Evolutionary conservation across 352 stramenopile genomes (phyloP).

Genomic region (Stephanocyclus meneghinianus): DNA sequence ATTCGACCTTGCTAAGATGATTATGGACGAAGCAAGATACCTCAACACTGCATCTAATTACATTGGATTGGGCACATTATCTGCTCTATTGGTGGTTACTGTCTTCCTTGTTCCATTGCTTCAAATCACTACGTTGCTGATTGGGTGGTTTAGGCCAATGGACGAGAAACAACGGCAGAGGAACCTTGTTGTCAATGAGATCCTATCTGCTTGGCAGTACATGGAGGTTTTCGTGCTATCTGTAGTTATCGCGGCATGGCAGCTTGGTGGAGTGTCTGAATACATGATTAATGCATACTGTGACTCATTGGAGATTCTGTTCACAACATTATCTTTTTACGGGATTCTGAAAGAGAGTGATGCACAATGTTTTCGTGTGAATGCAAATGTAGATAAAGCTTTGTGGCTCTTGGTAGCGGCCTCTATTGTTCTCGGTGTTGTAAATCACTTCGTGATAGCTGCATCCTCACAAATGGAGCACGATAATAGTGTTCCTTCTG

Average conservation of each 20-base stretch:
- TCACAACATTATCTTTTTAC: constrained; percentile 70
- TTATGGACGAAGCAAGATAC: constrained; percentile 76
- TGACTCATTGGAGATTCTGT: constrained; percentile 60
- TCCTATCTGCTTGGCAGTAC: constrained; percentile 81
- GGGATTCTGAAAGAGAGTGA: constrained; percentile 69
- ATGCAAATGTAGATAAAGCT: constrained; percentile 66
- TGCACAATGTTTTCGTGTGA: constrained; percentile 78
- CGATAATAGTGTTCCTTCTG: constrained; percentile 42
- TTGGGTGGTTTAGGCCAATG: constrained; percentile 72
- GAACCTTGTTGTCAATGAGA: constrained; percentile 66
- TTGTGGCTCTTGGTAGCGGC: constrained; percentile 71
- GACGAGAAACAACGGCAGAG: constrained; percentile 43
- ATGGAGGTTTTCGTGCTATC: constrained; percentile 80
- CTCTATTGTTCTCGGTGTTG: constrained; percentile 70
- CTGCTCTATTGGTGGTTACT: constrained; percentile 68
- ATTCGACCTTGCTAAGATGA: constrained; percentile 67
- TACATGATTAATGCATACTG: constrained; percentile 82
- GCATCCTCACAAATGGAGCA: constrained; percentile 42
- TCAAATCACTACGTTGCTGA: constrained; percentile 56
- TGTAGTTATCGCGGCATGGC: constrained; percentile 75
- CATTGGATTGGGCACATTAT: constrained; percentile 67
- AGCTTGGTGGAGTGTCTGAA: constrained; percentile 71
- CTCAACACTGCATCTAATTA: constrained; percentile 53
- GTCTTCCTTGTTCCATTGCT: constrained; percentile 75
- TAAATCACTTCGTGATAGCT: constrained; percentile 51